Evolutionary conservation across 306 rosid species (phyloP), one percentile per base, ranked within the genome.

Genomic region (Oemleria cerasiformis): DNA sequence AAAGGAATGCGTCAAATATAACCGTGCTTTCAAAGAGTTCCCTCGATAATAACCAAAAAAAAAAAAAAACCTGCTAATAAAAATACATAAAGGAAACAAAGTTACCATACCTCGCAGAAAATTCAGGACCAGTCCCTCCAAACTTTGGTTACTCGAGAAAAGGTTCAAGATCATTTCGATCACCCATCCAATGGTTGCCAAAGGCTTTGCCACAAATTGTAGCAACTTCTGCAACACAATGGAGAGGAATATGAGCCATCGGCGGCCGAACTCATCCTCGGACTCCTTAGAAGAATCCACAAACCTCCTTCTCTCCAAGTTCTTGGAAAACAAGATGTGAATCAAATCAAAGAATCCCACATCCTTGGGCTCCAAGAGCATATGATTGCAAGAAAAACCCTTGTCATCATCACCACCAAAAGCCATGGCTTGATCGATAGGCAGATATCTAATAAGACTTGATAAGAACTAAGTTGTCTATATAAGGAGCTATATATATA

Each of bases 161-260:
- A 88, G 77, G 71, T 92, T 92, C 47, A 87, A 25, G 23, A 66
- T 48, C 61, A 54, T 23, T 79, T 92, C 97, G 54, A 80, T 0
- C 0, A 8, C 42, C 23, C 79, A 76, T 0, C 97, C 96, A 6
- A 87, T 14, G 3, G 4, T 43, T 0, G 86, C 70, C 21, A 92
- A 83, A 6, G 83, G 92, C 47, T 69, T 84, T 2, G 87, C 71
- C 2, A 81, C 39, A 16, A 39, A 43, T 14, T 59, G 65, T 25
- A 92, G 67, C 50, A 77, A 0, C 79, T 89, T 92, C 41, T 92
- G 97, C 6, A 73, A 58, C 30, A 77, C 36, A 16, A 89, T 41
- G 9, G 97, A 92, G n/a, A 84, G 43, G 42, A 86, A 80, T 20
- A 87, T 85, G 25, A 92, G 79, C 86, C 89, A 82, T 74, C 96